These are phyloP conservation scores for Saksenaea oblongispora DNA, from an alignment of 371 early-diverging fungal genomes.

Conservation along the genomic window DNA sequence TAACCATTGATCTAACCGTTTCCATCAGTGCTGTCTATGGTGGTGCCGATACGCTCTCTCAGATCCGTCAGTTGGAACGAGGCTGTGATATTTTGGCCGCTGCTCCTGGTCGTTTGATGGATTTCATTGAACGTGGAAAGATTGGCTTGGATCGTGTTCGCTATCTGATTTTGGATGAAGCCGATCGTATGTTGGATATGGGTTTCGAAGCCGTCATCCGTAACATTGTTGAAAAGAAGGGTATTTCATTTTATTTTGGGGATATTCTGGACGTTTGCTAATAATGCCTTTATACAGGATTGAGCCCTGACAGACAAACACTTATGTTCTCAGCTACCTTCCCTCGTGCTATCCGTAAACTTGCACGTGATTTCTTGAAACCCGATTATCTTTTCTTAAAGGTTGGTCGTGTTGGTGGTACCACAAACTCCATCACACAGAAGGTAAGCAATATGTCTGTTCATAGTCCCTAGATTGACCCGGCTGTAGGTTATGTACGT, in stretches of 20 bases:
- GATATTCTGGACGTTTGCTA: slow-evolving; percentile 8
- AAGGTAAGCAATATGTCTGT: slow-evolving; percentile 17
- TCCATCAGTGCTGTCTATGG: slow-evolving; percentile 78
- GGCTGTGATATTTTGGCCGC: slow-evolving; percentile 98
- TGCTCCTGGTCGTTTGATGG: slow-evolving; percentile 97
- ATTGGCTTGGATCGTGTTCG: slow-evolving; percentile 80
- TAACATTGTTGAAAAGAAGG: slow-evolving; percentile 91
- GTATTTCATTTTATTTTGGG: slow-evolving; percentile 16
- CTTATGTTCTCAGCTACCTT: slow-evolving; percentile 99
- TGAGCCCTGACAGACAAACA: slow-evolving; percentile 83
- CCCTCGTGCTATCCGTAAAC: slow-evolving; percentile 89
- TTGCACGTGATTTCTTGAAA: slow-evolving; percentile 90
- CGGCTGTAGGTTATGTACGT: slow-evolving; percentile 46
- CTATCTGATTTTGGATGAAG: slow-evolving; percentile 98
- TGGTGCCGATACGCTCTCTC: slow-evolving; percentile 86
- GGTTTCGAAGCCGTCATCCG: slow-evolving; percentile 97
- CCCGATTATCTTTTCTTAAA: slow-evolving; percentile 59
- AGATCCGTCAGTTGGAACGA: slow-evolving; percentile 76
- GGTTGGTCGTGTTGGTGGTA: slow-evolving; percentile 60
- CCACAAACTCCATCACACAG: slow-evolving; percentile 55
- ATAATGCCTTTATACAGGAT: background rate
- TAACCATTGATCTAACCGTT: background rate
- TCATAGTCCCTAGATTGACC: background rate
- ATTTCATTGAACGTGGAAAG: slow-evolving; percentile 82
- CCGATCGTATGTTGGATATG: slow-evolving; percentile 99